A percentile compares a stretch with the other conserved stretches of the same genome.
phyloP scores from a whole-genome alignment of 495 filamentous ascomycete species.

The Baudoinia panamericana region DNA sequence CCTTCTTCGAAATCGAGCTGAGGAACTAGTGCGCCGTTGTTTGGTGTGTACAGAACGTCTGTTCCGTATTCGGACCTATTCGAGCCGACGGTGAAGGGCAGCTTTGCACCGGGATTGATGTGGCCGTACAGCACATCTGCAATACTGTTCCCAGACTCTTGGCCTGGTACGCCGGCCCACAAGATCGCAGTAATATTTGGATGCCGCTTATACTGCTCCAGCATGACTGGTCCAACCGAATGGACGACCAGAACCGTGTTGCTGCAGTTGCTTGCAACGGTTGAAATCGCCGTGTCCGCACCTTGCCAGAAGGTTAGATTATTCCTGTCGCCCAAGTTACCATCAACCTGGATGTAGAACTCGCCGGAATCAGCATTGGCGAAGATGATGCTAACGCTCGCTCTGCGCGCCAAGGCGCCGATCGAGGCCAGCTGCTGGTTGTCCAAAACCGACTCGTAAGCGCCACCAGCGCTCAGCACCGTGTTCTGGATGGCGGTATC shows the following conservation, averaged over 20 bases:
- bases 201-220: conserved; percentile 63
- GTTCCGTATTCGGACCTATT: conserved; percentile 59
- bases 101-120: conserved; percentile 70
- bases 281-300: conserved; percentile 64
- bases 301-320: conserved; percentile 83
- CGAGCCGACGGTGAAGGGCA: conserved; percentile 78
- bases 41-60: conserved; percentile 58
- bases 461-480: conserved; percentile 43
- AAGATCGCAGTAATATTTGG: conserved; percentile 91
- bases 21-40: conserved; percentile 53
- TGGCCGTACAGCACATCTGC: conserved; percentile 81
- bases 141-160: conserved; percentile 82
- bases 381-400: conserved; percentile 66
- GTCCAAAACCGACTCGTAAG: conserved; percentile 58
- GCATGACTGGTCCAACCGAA: conserved; percentile 68
- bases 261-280: conserved; percentile 61
- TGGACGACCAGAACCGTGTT: conserved; percentile 96
- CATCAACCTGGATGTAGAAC: conserved; percentile 69
- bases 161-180: conserved; percentile 82
- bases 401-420: conserved; percentile 47
- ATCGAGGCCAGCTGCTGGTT: conserved; percentile 55
- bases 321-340: conserved; percentile 78
- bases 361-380: conserved; percentile 81
- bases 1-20: conserved; percentile 78
- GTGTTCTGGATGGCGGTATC: conserved; percentile 69